These are phyloP conservation scores for Athelia psychrophila DNA, from an alignment of 1,284 basidiomycete species.

Conservation along the genomic window DNA sequence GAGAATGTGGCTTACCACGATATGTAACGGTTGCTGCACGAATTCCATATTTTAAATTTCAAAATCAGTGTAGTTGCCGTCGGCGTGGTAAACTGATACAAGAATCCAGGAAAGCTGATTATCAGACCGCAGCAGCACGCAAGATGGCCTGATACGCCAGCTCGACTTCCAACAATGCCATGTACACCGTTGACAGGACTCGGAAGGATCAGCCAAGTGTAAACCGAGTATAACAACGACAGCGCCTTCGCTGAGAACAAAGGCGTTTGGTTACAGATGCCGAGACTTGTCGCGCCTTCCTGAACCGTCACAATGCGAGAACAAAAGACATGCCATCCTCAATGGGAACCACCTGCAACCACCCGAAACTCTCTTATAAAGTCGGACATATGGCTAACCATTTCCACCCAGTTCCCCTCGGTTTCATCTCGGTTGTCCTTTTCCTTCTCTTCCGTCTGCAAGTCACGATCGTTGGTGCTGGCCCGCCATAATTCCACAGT, in stretches of 20 bases:
- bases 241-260: too few species aligned
- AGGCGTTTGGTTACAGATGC: too few species aligned
- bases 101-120: too few species aligned
- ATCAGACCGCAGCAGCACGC: too few species aligned
- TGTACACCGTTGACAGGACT: too few species aligned
- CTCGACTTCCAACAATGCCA: too few species aligned
- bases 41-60: too few species aligned
- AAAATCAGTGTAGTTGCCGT: too few species aligned
- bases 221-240: too few species aligned
- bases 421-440: not conserved
- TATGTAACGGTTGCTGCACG: not conserved
- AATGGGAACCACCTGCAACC: not conserved
- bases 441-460: not conserved
- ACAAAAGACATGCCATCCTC: not conserved
- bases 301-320: not conserved
- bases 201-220: too few species aligned
- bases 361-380: not conserved
- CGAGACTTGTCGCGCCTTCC: not conserved
- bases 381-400: not conserved
- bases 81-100: too few species aligned
- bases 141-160: too few species aligned
- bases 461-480: slow-evolving; percentile 1
- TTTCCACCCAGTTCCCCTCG: not conserved
- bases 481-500: not conserved
- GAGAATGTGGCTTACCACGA: not conserved